Conservation (phyloP, 108 stramenopile genomes). For the Cyclotella cryptica region DNA sequence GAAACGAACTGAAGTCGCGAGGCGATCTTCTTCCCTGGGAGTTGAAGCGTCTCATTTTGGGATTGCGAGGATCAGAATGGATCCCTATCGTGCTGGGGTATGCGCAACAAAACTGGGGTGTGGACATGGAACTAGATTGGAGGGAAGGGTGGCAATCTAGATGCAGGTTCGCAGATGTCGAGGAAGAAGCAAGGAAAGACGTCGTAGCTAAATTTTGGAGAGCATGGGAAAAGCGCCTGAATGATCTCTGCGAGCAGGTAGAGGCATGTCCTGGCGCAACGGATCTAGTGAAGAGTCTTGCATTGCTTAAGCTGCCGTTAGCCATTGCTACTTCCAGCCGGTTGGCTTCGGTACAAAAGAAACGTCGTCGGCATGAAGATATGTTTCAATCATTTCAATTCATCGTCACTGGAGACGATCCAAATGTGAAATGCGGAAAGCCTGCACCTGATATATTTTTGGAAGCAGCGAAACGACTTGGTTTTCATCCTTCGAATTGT, state of each 20-base stretch:
- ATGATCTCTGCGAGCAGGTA: constrained; percentile 64
- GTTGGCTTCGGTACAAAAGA: constrained; percentile 63
- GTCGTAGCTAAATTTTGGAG: constrained; percentile 55
- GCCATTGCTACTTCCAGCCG: constrained; percentile 81
- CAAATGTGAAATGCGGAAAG: constrained; percentile 73
- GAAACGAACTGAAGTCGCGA: constrained; percentile 20
- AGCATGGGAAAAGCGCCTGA: constrained; percentile 66
- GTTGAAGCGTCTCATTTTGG: constrained; percentile 73
- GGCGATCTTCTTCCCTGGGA: constrained; percentile 73
- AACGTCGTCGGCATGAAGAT: constrained; percentile 54
- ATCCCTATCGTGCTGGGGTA: constrained; percentile 72
- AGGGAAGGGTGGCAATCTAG: constrained; percentile 22
- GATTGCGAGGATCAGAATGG: constrained; percentile 82
- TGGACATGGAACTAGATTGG: constrained; percentile 42
- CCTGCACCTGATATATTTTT: constrained; percentile 89
- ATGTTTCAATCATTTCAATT: constrained; percentile 66
- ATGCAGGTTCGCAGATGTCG: background rate
- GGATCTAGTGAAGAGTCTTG: constrained; percentile 62
- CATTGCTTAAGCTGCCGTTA: constrained; percentile 52
- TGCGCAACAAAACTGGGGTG: constrained; percentile 64
- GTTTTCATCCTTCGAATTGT: constrained; percentile 71
- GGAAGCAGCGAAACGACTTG: constrained; percentile 69
- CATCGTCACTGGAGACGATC: constrained; percentile 79
- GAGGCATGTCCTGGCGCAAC: constrained; percentile 69
- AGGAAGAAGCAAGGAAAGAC: constrained; percentile 18